phyloP scores from a whole-genome alignment of 2,329 filamentous ascomycete species.

The Phoma herbarum region DNA sequence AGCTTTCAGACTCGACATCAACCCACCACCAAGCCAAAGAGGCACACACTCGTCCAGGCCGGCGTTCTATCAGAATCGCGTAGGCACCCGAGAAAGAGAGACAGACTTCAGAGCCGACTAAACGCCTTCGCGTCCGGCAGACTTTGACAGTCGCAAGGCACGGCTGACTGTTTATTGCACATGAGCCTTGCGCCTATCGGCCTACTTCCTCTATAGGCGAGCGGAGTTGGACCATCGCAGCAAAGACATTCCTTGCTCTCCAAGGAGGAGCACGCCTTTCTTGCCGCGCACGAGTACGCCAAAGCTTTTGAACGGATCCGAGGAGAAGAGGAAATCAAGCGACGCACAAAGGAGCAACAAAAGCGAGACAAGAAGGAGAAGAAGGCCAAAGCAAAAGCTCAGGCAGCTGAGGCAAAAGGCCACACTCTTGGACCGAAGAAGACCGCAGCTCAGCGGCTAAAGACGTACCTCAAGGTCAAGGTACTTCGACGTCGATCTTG shows the following conservation, averaged over 20 bases:
- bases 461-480: slow-evolving; percentile 11
- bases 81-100: neutral
- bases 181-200: slow-evolving; percentile 16
- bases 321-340: slow-evolving; percentile 6
- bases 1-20: neutral
- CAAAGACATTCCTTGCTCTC: neutral
- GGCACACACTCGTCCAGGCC: neutral
- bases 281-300: slow-evolving; percentile 6
- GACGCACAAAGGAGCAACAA: neutral
- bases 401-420: neutral
- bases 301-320: slow-evolving; percentile 11
- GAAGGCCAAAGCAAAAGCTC: slow-evolving; percentile 5
- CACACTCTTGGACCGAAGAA: slow-evolving; percentile 6
- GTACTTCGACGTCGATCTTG: slow-evolving; percentile 8
- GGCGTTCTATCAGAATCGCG: neutral
- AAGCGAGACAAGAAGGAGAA: slow-evolving; percentile 8
- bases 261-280: slow-evolving; percentile 9
- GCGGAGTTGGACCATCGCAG: neutral
- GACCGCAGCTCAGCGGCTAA: slow-evolving; percentile 5
- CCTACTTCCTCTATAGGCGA: neutral
- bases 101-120: slow-evolving; percentile 3
- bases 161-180: neutral
- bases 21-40: neutral
- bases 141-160: neutral
- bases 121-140: neutral